These are phyloP conservation scores for Phytophthora sp. DNA, from an alignment of 352 stramenopile genomes.

Conservation along the genomic window DNA sequence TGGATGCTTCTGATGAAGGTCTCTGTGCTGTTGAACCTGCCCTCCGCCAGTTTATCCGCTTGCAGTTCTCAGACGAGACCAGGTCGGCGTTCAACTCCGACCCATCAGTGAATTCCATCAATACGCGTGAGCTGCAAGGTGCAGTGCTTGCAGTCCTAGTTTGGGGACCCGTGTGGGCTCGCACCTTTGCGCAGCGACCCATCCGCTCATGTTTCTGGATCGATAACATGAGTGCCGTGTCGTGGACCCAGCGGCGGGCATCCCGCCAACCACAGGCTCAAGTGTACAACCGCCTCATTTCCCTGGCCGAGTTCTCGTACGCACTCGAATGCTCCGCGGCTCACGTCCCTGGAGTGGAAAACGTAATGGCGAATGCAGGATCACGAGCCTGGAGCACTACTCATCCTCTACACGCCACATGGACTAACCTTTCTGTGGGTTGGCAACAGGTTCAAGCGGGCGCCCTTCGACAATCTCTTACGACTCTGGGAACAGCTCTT, in stretches of 20 bases:
- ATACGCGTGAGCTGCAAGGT: not conserved
- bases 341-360: slow-evolving; percentile 10
- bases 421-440: slow-evolving; percentile 11
- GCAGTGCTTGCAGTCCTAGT: not conserved
- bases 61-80: not conserved
- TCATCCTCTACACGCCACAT: not conserved
- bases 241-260: not conserved
- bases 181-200: not conserved
- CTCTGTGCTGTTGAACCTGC: not conserved
- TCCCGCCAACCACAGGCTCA: not conserved
- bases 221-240: not conserved
- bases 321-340: not conserved
- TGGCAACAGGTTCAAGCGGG: slow-evolving; percentile 4
- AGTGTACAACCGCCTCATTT: slow-evolving; percentile 1
- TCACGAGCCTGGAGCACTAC: slow-evolving; percentile 11
- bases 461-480: slow-evolving; percentile 19
- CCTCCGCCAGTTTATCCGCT: not conserved
- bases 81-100: not conserved
- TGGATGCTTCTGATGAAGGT: not conserved
- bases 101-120: not conserved
- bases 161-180: not conserved
- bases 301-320: slow-evolving; percentile 12
- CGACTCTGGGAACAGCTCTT: slow-evolving; percentile 5
- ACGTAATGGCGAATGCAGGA: slow-evolving; percentile 8
- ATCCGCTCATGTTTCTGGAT: not conserved